Percentiles rank a stretch among this genome's conserved stretches.
Evolutionary conservation across 495 filamentous ascomycete species (phyloP).

Genomic region (Glarea lozoyensis): DNA sequence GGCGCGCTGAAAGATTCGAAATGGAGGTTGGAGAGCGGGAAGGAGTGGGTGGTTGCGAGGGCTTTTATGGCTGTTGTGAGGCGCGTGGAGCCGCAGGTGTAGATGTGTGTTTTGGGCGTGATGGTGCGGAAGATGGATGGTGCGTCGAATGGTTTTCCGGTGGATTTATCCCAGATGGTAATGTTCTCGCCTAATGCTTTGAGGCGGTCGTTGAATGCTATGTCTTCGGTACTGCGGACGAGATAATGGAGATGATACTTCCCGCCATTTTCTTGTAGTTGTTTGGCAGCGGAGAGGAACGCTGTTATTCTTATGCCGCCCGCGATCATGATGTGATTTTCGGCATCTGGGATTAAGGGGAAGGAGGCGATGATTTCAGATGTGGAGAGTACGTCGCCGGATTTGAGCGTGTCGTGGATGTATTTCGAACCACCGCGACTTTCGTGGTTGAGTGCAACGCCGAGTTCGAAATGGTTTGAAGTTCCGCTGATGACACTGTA

Average conservation of each 20-base stretch:
- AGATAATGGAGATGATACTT: constrained; percentile 38
- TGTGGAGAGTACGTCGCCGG: constrained; percentile 39
- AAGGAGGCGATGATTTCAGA: constrained; percentile 33
- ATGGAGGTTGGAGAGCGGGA: constrained; percentile 39
- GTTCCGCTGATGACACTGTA: constrained; percentile 40
- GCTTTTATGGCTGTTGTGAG: constrained; percentile 37
- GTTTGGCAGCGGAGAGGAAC: constrained; percentile 26
- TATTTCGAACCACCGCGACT: constrained; percentile 40
- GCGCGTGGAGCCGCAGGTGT: constrained; percentile 42
- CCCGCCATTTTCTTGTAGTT: constrained; percentile 28
- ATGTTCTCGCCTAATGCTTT: constrained; percentile 21
- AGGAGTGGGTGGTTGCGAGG: constrained; percentile 26
- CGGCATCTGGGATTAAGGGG: constrained; percentile 19
- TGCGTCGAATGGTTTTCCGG: constrained; percentile 40
- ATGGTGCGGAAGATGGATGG: constrained; percentile 26
- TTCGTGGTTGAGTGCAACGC: constrained; percentile 32
- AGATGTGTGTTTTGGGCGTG: constrained; percentile 40
- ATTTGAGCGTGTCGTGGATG: constrained; percentile 26
- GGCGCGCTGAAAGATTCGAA: constrained; percentile 46
- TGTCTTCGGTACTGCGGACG: constrained; percentile 33
- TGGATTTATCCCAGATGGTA: constrained; percentile 35
- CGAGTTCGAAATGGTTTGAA: constrained; percentile 32
- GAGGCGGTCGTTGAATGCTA: constrained; percentile 29
- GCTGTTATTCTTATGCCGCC: constrained; percentile 47
- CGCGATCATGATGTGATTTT: constrained; percentile 41